A percentile compares a stretch with the other conserved stretches of the same genome.
phyloP scores from a whole-genome alignment of 208 protist genomes.

The Leishmania major region DNA sequence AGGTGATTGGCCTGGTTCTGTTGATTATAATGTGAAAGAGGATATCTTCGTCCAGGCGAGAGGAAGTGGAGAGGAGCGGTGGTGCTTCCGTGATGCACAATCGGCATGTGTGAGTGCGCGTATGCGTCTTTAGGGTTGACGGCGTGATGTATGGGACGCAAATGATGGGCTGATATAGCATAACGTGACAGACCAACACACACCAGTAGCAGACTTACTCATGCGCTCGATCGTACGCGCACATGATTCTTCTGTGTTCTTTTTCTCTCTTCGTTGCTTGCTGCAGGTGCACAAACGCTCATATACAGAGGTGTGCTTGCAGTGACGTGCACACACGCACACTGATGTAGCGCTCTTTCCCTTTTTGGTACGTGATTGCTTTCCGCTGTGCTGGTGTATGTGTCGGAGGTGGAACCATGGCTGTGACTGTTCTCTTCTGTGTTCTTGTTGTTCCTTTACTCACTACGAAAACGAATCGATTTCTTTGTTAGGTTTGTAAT shows the following conservation, averaged over 20 bases:
- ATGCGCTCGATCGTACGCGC: background rate
- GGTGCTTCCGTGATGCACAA: background rate
- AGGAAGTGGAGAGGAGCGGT: background rate
- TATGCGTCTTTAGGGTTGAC: background rate
- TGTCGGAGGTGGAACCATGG: background rate
- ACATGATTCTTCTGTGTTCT: background rate
- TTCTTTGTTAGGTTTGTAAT: background rate
- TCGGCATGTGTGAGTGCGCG: background rate
- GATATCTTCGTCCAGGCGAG: background rate
- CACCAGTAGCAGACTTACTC: background rate
- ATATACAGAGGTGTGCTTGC: background rate
- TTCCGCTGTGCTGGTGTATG: background rate
- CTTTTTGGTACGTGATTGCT: background rate
- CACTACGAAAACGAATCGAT: background rate
- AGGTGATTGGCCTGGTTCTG: slow-evolving; percentile 39
- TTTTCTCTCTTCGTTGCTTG: background rate
- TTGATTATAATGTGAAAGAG: slow-evolving; percentile 19
- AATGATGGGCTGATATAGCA: background rate
- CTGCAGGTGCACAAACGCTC: background rate
- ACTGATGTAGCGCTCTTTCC: too few relatives aligned
- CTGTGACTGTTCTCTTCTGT: background rate
- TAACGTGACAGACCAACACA: background rate
- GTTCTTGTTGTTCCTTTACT: slow-evolving; percentile 9
- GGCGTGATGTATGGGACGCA: background rate
- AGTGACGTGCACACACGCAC: background rate